Base-by-base conservation (phyloP, 192 early-diverging fungal genomes). In the Chytriomyces sp. region DNA sequence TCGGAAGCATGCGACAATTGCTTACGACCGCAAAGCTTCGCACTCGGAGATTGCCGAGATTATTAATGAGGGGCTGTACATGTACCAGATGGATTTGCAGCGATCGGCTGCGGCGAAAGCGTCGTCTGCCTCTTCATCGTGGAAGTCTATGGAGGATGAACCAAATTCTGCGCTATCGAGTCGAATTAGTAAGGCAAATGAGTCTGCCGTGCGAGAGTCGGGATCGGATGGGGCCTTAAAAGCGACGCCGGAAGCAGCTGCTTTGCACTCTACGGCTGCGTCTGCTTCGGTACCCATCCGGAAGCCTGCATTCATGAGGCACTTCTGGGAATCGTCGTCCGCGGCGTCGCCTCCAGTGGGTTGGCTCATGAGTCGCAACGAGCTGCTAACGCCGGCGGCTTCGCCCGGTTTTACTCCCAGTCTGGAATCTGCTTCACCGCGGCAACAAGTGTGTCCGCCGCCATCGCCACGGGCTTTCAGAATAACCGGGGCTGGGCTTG, bases 51-150 rank as follows among this genome's bases (percentile, higher is more conserved):
- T 96, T 71, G 83, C 88, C 32, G 93, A 96, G 58, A 93, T 95
- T 76, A 98, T 98, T 78, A 98, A 91, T 79, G 96, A 98, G 76
- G 96, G 94, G 2, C 83, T 98, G n/a, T 92, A 91, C 74, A 84
- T 92, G 67, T 98, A 96, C 64, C 94, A 98, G 62, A 52, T 53
- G 49, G 77, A 70, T 37, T 31, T 70, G 39, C 34, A 61, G 32
- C 26, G 41, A 31, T 7, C 55, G 32, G 57, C 57, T n/a, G 40
- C 39, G 8, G 39, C 37, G 19, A 41, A 6, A 5, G 8, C 59
- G 34, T 61, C 59, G 12, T 36, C 28, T n/a, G 28, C 12, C 34
- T 61, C 25, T 36, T 37, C 59, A 61, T 33, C 59, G 14, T 19
- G 30, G 30, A 31, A 36, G 17, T 61, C 59, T 0, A 8, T 61